Evolutionary conservation across 331 rosid genomes (phyloP), one percentile per base, ranked within the genome.

Genomic region (Spiraea crenata): DNA sequence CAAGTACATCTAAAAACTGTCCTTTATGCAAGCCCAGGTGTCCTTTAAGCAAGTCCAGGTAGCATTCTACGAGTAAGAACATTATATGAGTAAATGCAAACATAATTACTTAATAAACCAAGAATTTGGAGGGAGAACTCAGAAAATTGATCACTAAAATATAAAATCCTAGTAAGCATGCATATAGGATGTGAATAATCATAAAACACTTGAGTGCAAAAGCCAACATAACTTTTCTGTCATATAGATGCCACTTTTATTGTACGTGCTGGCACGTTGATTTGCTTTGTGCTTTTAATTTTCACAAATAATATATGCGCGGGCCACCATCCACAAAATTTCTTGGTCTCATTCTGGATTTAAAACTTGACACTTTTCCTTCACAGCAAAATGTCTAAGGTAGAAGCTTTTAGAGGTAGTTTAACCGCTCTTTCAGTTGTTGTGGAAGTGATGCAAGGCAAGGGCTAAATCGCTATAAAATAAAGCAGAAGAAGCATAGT

Each of bases 261-360:
- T 51, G 70, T 61, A 67, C 6, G 47, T 67, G 54, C 54, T 39
- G 61, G 75, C 48, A 7, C 48, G 61, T 67, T 52, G 31, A 59
- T 41, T 59, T 47, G 70, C 69, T 71, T 31, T 5, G 47, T 58
- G 73, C 58, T 66, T 40, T 59, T 9, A 44, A 67, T 46, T 67
- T 72, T 48, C 71, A 45, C 59, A 70, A 39, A 12, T 16, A 16
- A 17, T 16, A 58, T 47, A 67, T 42, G 70, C 13, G 50, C 44
- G 71, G 82, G 57, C 71, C 71, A 76, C 75, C 71, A 25, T 25
- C 31, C 31, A 2, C 31, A 25, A 25, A 25, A 25, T 25, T 25
- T 25, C 2, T 25, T 1, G 31, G 31, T 25, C 31, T 25, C 31
- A 25, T 25, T 25, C 2, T 2, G 31, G 31, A 2, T 25, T 25